These are phyloP conservation scores for Pisolithus albus DNA, from an alignment of 768 basidiomycete species.

Conservation along the genomic window DNA sequence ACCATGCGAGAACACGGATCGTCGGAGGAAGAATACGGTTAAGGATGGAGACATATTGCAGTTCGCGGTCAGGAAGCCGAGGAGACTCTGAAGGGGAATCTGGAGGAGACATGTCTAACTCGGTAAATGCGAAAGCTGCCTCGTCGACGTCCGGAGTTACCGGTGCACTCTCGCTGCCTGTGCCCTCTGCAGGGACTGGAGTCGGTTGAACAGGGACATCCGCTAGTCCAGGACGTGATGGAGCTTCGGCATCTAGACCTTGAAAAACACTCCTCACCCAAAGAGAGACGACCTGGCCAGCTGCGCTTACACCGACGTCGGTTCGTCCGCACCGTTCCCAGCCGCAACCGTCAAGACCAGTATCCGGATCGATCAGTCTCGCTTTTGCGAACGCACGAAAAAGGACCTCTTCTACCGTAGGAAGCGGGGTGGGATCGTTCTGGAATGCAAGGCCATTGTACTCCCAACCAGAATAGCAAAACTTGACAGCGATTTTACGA, in stretches of 20 bases:
- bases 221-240: not conserved
- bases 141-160: constrained; percentile 1
- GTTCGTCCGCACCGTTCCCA: constrained; percentile 93
- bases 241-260: constrained; percentile 1
- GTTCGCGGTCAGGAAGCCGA: constrained; percentile 38
- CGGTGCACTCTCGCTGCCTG: not conserved
- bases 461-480: constrained; percentile 88
- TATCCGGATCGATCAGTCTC: constrained; percentile 65
- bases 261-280: constrained; percentile 75
- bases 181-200: not conserved
- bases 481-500: constrained; percentile 90
- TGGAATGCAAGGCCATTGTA: constrained; percentile 91
- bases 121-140: constrained; percentile 20
- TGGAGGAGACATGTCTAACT: constrained; percentile 33
- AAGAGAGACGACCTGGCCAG: constrained; percentile 87
- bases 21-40: constrained; percentile 86
- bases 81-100: constrained; percentile 22
- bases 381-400: constrained; percentile 74
- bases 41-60: constrained; percentile 71
- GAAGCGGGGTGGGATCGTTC: constrained; percentile 57
- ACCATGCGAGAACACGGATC: constrained; percentile 91
- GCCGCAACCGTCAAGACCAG: constrained; percentile 77
- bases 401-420: constrained; percentile 87
- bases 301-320: constrained; percentile 90
- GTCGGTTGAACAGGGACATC: not conserved